Conservation (phyloP, 768 basidiomycete genomes). For the Strobilomyces echinocephalus region DNA sequence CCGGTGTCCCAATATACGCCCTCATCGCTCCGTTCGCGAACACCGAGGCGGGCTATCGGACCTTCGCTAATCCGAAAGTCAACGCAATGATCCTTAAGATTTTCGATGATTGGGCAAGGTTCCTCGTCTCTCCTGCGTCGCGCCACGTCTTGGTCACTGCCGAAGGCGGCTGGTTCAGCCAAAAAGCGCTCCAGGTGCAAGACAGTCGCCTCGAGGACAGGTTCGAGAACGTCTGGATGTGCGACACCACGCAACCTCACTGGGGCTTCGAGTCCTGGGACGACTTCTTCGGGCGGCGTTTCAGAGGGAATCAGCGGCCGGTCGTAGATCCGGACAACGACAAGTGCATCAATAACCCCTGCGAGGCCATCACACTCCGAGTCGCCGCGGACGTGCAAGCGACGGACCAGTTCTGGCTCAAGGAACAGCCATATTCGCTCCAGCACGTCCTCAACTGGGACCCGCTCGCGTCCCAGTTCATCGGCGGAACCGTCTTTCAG, state of each 20-base stretch:
- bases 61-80: slow-evolving; percentile 32
- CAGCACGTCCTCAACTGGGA: slow-evolving; percentile 47
- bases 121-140: slow-evolving; percentile 42
- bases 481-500: slow-evolving; percentile 51
- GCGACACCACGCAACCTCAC: slow-evolving; percentile 35
- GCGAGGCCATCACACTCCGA: slow-evolving; percentile 50
- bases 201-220: neutral
- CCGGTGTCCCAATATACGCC: slow-evolving; percentile 18
- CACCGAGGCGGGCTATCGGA: slow-evolving; percentile 16
- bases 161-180: neutral
- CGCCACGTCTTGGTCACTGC: slow-evolving; percentile 35
- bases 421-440: slow-evolving; percentile 58
- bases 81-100: slow-evolving; percentile 45
- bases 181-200: neutral
- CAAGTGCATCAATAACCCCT: slow-evolving; percentile 42
- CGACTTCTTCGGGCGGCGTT: slow-evolving; percentile 46
- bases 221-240: slow-evolving; percentile 30
- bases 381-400: slow-evolving; percentile 35
- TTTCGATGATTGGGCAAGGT: slow-evolving; percentile 46
- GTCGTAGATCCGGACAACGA: slow-evolving; percentile 24
- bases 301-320: slow-evolving; percentile 35
- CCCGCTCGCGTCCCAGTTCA: slow-evolving; percentile 37
- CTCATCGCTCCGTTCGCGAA: slow-evolving; percentile 17
- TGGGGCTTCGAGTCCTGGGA: slow-evolving; percentile 49
- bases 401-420: slow-evolving; percentile 54